Conservation (phyloP, 768 basidiomycete species). For the Macrocybe gigantea region DNA sequence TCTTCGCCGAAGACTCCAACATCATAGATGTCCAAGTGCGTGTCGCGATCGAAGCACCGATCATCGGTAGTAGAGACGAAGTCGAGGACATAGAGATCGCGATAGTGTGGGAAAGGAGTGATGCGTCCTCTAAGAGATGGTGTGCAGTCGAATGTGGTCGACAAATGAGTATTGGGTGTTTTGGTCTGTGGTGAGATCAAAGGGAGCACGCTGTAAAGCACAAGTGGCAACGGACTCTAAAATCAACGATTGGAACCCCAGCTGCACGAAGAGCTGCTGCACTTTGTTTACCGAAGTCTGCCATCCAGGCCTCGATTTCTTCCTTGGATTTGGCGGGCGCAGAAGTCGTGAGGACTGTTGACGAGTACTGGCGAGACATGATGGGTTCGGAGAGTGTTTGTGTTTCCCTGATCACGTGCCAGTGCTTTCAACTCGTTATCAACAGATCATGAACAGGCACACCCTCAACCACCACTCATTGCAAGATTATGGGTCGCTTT, state of each 20-base stretch:
- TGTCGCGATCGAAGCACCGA: constrained; percentile 3
- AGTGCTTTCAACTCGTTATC: too few species aligned
- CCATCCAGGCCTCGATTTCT: constrained; percentile 6
- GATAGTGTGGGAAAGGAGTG: constrained; percentile 10
- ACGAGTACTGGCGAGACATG: constrained; percentile 1
- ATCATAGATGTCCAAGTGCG: constrained; percentile 7
- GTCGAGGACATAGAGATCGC: constrained; percentile 7
- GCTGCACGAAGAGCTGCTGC: constrained; percentile 3
- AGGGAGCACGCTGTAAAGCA: constrained; percentile 1
- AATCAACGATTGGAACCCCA: constrained; percentile 10
- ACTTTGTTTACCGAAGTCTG: constrained; percentile 6
- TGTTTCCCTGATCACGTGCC: too few species aligned
- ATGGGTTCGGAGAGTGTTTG: neutral
- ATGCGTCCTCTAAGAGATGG: constrained; percentile 9
- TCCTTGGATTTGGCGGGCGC: constrained; percentile 1
- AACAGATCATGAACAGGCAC: too few species aligned
- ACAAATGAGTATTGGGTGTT: constrained; percentile 10
- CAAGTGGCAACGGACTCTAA: constrained; percentile 2
- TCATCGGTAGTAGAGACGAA: constrained; percentile 4
- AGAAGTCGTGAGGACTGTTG: constrained; percentile 5
- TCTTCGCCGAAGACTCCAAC: constrained; percentile 3
- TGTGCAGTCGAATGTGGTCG: constrained; percentile 8
- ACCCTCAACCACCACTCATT: too few species aligned
- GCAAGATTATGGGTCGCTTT: too few species aligned
- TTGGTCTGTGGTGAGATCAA: constrained; percentile 6